Percentiles rank a stretch among this genome's conserved stretches.
Conservation (phyloP, 1,139 yeast genomes). For the Lipomyces yarrowii region DNA sequence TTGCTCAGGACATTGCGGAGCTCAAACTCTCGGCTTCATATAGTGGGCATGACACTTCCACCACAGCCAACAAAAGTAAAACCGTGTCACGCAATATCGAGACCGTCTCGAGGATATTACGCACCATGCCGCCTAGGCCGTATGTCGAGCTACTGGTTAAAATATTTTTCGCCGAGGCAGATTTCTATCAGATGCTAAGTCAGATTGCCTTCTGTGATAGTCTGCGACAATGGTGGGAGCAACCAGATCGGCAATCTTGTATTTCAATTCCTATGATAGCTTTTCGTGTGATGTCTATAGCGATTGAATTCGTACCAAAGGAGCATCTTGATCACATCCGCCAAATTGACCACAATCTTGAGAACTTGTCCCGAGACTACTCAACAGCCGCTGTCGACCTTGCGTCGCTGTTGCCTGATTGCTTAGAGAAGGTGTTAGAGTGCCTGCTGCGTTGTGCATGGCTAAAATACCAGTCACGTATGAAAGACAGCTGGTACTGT, state of each 20-base stretch:
- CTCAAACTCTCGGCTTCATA: constrained; percentile 27
- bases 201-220: constrained; percentile 21
- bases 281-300: constrained; percentile 29
- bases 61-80: constrained; percentile 6
- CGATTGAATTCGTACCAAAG: constrained; percentile 26
- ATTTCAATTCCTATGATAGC: constrained; percentile 14
- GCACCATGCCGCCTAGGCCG: constrained; percentile 30
- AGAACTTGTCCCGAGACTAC: constrained; percentile 20
- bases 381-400: constrained; percentile 24
- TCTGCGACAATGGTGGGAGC: constrained; percentile 23
- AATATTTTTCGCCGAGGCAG: constrained; percentile 26
- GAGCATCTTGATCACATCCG: constrained; percentile 23
- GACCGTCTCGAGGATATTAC: constrained; percentile 18
- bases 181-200: constrained; percentile 24
- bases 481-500: constrained; percentile 30
- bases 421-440: constrained; percentile 24
- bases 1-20: constrained; percentile 30
- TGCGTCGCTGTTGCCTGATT: constrained; percentile 27
- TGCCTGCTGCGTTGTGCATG: constrained; percentile 22
- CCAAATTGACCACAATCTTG: constrained; percentile 24
- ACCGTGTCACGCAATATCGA: constrained; percentile 20
- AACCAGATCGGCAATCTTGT: constrained; percentile 9
- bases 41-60: constrained; percentile 7
- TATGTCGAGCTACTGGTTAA: constrained; percentile 25
- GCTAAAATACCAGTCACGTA: constrained; percentile 27